Evolutionary conservation across 331 rosid species (phyloP), one percentile per base, ranked within the genome.

Genomic region (Pyrus hybrid): DNA sequence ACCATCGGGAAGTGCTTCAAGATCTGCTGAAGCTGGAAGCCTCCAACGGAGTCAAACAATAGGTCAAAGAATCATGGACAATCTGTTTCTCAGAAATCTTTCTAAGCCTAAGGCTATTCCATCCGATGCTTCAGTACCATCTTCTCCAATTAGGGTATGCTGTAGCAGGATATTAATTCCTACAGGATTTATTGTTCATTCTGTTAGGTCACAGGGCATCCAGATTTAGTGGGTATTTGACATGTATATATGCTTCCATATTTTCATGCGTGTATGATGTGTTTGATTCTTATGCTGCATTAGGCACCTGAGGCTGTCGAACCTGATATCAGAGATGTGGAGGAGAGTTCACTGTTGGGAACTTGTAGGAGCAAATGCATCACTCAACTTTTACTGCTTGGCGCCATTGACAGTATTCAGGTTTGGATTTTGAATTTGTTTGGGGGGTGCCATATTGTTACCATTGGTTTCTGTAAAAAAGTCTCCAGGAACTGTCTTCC

Each of bases 1-100:
- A 67, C 93, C 94, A 5, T 88, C 98, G 53, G 86, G 89, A 75
- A 84, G 91, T 82, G 77, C 78, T 71, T 62, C 84, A 79, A 89
- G 80, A 82, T 67, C 91, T 68, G 81, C 88, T 61, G 91, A 91
- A 80, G 83, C 86, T 64, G 90, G 88, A 80, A 81, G 78, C 83
- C 82, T 93, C 73, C 91, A 86, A 74, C 93, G 85, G 68, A 92
- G 29, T 84, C 99, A 89, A 81, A 96, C 99, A 74, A 82, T 96
- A 33, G 97, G 98, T 81, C 98, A 93, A 83, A 89, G 99, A 66
- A 88, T 96, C 32, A 91, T 93, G 99, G 98, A 87, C 30, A 96
- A 96, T 86, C 80, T 96, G 80, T 89, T 96, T 67, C 91, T 89
- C 73, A 85, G 98, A 82, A 93, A 88, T 93, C 92, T 85, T 67